A percentile compares a stretch with the other conserved stretches of the same genome.
phyloP scores from a whole-genome alignment of 352 stramenopile species.

The Phytophthora cryptogea region DNA sequence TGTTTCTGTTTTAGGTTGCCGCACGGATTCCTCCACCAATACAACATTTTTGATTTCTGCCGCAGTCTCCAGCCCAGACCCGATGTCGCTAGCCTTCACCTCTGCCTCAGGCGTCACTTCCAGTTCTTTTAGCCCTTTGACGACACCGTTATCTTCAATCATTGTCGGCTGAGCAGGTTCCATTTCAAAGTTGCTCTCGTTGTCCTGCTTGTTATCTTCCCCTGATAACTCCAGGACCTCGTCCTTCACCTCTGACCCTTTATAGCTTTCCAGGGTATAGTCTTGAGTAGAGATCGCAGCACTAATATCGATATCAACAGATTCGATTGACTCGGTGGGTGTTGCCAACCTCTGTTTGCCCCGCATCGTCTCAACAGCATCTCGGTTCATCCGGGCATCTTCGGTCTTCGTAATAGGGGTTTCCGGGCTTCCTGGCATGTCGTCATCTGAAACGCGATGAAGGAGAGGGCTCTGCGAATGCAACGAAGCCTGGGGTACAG shows the following conservation, averaged over 20 bases:
- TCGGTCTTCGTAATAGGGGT: constrained; percentile 2
- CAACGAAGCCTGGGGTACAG: constrained; percentile 2
- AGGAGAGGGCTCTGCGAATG: constrained; percentile 4
- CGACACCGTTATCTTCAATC: constrained; percentile 2
- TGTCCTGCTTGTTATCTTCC: constrained; percentile 7
- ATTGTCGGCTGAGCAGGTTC: not conserved
- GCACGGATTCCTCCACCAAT: constrained; percentile 1
- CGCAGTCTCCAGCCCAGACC: constrained; percentile 7
- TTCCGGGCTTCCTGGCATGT: constrained; percentile 6
- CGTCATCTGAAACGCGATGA: not conserved
- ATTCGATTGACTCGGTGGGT: constrained; percentile 8
- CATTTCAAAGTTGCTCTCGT: constrained; percentile 5
- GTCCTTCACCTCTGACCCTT: constrained; percentile 1
- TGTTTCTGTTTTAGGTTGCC: not conserved
- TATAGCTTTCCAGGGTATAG: not conserved
- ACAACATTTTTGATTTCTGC: constrained; percentile 3
- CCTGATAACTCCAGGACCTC: not conserved
- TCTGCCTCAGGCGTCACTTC: constrained; percentile 21
- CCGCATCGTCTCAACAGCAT: constrained; percentile 8
- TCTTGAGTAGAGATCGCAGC: not conserved
- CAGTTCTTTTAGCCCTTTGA: constrained; percentile 16
- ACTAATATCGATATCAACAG: constrained; percentile 9
- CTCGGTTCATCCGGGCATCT: not conserved
- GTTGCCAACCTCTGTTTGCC: constrained; percentile 8
- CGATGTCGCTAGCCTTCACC: constrained; percentile 10